These are phyloP conservation scores for Teratosphaeria zuluensis DNA, from an alignment of 2,329 filamentous ascomycete species.

Conservation along the genomic window DNA sequence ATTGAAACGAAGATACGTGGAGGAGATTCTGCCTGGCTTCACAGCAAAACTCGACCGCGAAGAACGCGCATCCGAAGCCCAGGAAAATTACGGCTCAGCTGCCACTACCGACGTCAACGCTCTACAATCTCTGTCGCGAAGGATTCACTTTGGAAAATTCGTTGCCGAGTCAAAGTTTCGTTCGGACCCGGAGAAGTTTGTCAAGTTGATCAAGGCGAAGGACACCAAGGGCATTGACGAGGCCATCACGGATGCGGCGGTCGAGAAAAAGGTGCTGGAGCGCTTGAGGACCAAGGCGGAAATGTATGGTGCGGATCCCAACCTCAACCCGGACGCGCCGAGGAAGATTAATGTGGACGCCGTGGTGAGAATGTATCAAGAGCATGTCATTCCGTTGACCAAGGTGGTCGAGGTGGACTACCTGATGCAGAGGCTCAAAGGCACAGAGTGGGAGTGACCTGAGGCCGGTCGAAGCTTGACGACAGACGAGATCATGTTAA, in stretches of 20 bases:
- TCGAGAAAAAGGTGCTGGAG: slow-evolving; percentile 87
- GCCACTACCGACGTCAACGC: slow-evolving; percentile 86
- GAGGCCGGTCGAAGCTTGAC: too few species aligned
- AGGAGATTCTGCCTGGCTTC: slow-evolving; percentile 71
- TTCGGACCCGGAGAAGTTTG: slow-evolving; percentile 71
- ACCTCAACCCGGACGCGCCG: slow-evolving; percentile 35
- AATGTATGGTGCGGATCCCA: slow-evolving; percentile 88
- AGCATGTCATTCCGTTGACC: slow-evolving; percentile 93
- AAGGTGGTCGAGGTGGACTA: slow-evolving; percentile 98
- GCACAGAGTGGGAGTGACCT: slow-evolving; percentile 38
- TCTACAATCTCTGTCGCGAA: slow-evolving; percentile 77
- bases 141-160: slow-evolving; percentile 97
- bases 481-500: too few species aligned
- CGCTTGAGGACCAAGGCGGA: slow-evolving; percentile 77
- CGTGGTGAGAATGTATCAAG: slow-evolving; percentile 78
- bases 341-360: slow-evolving; percentile 88
- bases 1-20: slow-evolving; percentile 77
- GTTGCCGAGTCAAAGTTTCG: slow-evolving; percentile 94
- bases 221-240: slow-evolving; percentile 75
- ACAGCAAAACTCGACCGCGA: slow-evolving; percentile 45
- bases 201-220: slow-evolving; percentile 66
- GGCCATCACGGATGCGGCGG: slow-evolving; percentile 80
- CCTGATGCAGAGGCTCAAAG: slow-evolving; percentile 78
- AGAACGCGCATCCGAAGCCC: slow-evolving; percentile 65
- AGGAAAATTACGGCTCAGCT: slow-evolving; percentile 91